Percentiles rank a stretch among this genome's conserved stretches.
These are phyloP conservation scores for Chaetoceros tenuissimus DNA, from an alignment of 108 stramenopile species.

Conservation along the genomic window DNA sequence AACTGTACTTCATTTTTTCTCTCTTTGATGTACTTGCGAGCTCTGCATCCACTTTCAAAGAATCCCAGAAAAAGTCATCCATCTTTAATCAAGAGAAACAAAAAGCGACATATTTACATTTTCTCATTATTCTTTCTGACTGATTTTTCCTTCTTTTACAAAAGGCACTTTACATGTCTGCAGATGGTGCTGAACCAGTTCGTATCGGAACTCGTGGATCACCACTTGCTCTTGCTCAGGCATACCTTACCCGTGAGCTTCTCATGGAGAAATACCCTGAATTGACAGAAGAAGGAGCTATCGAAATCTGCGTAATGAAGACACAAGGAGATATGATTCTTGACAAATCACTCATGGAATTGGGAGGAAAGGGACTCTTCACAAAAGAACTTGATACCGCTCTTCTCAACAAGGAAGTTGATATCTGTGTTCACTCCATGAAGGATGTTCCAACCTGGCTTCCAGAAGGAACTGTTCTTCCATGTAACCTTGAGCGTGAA, in stretches of 20 bases:
- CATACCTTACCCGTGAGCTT: conserved; percentile 90
- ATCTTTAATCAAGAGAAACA: no score
- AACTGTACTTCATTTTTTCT: no score
- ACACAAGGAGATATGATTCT: conserved; percentile 98
- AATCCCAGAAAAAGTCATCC: no score
- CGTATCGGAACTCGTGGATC: conserved; percentile 98
- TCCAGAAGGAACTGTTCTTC: conserved; percentile 92
- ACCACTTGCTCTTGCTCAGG: conserved; percentile 97
- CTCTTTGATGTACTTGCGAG: no score
- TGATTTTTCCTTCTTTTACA: no score
- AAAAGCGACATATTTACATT: no score
- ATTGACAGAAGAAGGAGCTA: conserved; percentile 86
- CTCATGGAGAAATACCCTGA: conserved; percentile 90
- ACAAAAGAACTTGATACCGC: conserved; percentile 99
- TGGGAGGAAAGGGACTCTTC: conserved; percentile 99
- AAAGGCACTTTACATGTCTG: conserved; percentile 75
- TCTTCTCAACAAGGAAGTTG: conserved; percentile 93
- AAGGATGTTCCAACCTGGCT: conserved; percentile 99
- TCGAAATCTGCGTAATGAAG: conserved; percentile 97
- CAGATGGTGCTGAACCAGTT: conserved; percentile 53
- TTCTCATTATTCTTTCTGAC: no score
- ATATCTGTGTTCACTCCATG: conserved; percentile 99
- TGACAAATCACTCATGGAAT: conserved; percentile 98
- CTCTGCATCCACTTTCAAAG: no score
- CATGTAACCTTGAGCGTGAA: conserved; percentile 96